phyloP scores from a whole-genome alignment of 2,329 filamentous ascomycete genomes.

The Coniochaeta sp. region DNA sequence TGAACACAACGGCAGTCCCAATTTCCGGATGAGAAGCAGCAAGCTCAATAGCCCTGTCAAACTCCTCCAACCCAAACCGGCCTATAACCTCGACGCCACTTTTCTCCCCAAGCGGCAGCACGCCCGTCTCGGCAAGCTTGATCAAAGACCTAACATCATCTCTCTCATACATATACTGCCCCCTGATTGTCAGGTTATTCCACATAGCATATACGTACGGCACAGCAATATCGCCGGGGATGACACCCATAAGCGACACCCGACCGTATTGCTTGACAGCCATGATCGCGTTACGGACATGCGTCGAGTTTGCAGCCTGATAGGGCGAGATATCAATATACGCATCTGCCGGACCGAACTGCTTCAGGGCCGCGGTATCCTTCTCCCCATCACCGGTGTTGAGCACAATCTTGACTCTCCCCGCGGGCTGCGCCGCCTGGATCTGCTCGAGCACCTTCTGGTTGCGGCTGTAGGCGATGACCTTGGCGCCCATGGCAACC shows the following conservation, averaged over 20 bases:
- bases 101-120: constrained; percentile 20
- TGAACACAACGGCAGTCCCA: not conserved
- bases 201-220: constrained; percentile 19
- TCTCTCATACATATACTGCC: constrained; percentile 37
- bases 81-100: constrained; percentile 18
- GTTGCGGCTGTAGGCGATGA: constrained; percentile 42
- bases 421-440: constrained; percentile 14
- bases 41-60: not conserved
- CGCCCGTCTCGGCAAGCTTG: constrained; percentile 32
- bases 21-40: not conserved
- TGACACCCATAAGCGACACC: constrained; percentile 22
- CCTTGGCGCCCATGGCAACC: constrained; percentile 38
- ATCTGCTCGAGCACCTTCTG: constrained; percentile 24
- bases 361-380: constrained; percentile 21
- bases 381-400: constrained; percentile 30
- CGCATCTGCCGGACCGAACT: constrained; percentile 27
- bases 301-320: constrained; percentile 26
- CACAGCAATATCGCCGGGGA: constrained; percentile 17
- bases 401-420: constrained; percentile 28
- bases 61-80: constrained; percentile 36
- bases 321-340: constrained; percentile 38
- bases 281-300: constrained; percentile 27
- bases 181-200: constrained; percentile 26
- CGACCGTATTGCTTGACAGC: constrained; percentile 26
- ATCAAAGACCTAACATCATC: constrained; percentile 29